Conservation (phyloP, 768 basidiomycete genomes). For the Cyclocybe cylindracea region DNA sequence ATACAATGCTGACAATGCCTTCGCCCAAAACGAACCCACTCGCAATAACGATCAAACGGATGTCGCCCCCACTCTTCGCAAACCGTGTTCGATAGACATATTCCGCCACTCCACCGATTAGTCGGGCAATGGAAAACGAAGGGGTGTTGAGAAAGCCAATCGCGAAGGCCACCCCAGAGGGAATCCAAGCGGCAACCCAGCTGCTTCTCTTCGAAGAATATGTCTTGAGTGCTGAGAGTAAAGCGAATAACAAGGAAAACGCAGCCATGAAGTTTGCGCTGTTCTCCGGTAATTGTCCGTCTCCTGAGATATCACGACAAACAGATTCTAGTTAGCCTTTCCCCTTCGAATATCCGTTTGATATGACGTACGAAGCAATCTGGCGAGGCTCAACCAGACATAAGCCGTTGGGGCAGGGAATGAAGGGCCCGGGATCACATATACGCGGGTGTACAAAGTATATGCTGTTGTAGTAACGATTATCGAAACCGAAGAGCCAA, state of each 20-base stretch:
- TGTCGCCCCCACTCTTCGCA: constrained; percentile 57
- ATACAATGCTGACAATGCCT: constrained; percentile 84
- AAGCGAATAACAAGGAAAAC: constrained; percentile 73
- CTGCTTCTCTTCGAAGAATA: constrained; percentile 48
- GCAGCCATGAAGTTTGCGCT: constrained; percentile 75
- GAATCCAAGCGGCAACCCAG: constrained; percentile 75
- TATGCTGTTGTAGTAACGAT: constrained; percentile 88
- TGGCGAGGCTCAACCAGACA: constrained; percentile 84
- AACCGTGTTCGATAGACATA: constrained; percentile 60
- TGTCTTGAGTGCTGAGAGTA: constrained; percentile 68
- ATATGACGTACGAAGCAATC: constrained; percentile 63
- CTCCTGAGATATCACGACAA: constrained; percentile 43
- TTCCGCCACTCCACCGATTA: constrained; percentile 86
- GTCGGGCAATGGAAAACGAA: constrained; percentile 88
- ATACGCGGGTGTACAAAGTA: constrained; percentile 83
- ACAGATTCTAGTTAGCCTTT: constrained; percentile 18
- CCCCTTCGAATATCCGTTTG: constrained; percentile 10
- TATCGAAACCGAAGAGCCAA: constrained; percentile 88
- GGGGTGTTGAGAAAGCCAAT: constrained; percentile 97
- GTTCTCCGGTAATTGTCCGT: constrained; percentile 80
- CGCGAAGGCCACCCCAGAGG: constrained; percentile 92
- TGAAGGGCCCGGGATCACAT: constrained; percentile 88
- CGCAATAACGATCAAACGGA: constrained; percentile 82
- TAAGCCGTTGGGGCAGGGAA: constrained; percentile 96
- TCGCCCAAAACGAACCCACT: constrained; percentile 97